Percentiles rank a stretch among this genome's conserved stretches.
These are phyloP conservation scores for Heliamphora ciliata DNA, from an alignment of 179 eudicot species.

Conservation along the genomic window DNA sequence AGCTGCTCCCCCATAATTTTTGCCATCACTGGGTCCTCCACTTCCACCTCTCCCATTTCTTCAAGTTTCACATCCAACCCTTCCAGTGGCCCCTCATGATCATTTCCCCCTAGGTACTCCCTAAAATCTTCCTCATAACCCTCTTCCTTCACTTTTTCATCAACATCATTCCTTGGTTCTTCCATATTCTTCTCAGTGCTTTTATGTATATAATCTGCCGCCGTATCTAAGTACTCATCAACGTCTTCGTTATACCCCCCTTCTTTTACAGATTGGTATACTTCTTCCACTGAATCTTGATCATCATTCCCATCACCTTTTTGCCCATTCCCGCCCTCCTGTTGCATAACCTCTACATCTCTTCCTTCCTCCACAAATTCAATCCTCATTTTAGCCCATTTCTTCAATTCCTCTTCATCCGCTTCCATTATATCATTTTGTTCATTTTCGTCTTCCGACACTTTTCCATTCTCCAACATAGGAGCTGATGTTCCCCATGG, in stretches of 20 bases:
- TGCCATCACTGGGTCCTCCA: constrained; percentile 20
- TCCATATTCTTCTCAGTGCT: constrained; percentile 20
- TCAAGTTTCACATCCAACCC: constrained; percentile 21
- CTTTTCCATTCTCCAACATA: constrained; percentile 11
- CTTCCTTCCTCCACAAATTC: constrained; percentile 16
- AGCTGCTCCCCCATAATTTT: constrained; percentile 13
- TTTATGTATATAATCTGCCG: constrained; percentile 9
- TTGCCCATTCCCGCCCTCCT: constrained; percentile 9
- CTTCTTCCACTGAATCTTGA: background rate
- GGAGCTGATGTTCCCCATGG: constrained; percentile 28
- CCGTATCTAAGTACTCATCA: constrained; percentile 21
- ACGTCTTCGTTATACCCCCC: constrained; percentile 32
- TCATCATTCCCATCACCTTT: background rate
- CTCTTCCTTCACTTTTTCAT: constrained; percentile 16
- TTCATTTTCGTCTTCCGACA: constrained; percentile 3
- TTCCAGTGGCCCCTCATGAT: constrained; percentile 16
- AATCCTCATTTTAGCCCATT: too few relatives aligned
- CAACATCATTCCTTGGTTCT: constrained; percentile 13
- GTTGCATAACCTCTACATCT: constrained; percentile 18
- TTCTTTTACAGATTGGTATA: constrained; percentile 13
- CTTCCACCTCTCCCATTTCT: constrained; percentile 32
- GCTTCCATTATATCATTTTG: too few relatives aligned
- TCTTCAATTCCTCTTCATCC: too few relatives aligned
- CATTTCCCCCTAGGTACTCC: constrained; percentile 23
- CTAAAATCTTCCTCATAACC: constrained; percentile 32